Percentiles rank a stretch among this genome's conserved stretches.
Conservation (phyloP, 108 stramenopile genomes). For the Nannochloropsis gaditana region DNA sequence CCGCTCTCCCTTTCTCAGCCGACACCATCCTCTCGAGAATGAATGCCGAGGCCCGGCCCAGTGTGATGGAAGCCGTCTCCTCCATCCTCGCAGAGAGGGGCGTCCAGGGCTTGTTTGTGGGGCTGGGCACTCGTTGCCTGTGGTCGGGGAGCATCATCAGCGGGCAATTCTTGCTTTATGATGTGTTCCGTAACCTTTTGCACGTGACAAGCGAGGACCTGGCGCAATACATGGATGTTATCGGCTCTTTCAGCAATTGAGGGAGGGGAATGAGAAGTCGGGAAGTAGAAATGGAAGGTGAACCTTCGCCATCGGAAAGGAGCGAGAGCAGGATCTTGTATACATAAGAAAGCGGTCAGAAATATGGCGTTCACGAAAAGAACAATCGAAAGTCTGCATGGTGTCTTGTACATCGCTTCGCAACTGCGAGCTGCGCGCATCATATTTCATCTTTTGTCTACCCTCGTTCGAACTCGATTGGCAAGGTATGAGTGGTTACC, state of each 20-base stretch:
- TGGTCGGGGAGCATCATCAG: constrained; percentile 68
- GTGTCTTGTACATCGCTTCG: too few species aligned
- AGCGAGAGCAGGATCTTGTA: neutral
- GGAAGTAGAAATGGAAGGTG: neutral
- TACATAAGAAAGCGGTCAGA: neutral
- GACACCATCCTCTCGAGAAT: constrained; percentile 63
- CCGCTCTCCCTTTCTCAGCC: constrained; percentile 70
- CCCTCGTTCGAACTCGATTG: too few species aligned
- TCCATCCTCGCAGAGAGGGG: constrained; percentile 33
- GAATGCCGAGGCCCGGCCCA: constrained; percentile 29
- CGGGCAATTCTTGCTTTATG: constrained; percentile 88
- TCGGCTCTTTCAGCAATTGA: constrained; percentile 26
- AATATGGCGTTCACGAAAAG: too few species aligned
- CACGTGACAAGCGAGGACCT: constrained; percentile 72
- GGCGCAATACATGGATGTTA: constrained; percentile 50
- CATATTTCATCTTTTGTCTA: too few species aligned
- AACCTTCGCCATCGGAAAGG: too few species aligned
- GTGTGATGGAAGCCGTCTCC: constrained; percentile 21
- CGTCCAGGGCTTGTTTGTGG: constrained; percentile 66
- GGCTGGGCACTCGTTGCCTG: constrained; percentile 74
- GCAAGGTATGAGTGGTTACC: too few species aligned
- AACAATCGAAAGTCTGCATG: too few species aligned
- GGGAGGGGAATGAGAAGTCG: neutral
- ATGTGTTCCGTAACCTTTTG: constrained; percentile 71
- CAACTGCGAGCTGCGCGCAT: too few species aligned